Evolutionary conservation across 31 red algal species (phyloP).

Genomic region (Bonnemaisonia californica): DNA sequence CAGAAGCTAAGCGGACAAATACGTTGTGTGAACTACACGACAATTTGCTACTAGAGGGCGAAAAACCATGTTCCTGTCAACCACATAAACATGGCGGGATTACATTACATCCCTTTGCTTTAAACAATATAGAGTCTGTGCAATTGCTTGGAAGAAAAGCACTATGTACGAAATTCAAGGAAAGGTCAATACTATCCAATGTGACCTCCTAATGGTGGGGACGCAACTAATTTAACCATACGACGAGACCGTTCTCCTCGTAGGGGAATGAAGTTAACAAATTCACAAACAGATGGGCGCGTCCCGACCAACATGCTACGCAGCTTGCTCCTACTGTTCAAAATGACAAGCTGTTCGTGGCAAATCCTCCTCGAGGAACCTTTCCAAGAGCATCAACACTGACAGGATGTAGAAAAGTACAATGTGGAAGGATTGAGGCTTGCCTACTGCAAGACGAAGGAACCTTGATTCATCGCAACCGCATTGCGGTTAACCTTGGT

Average conservation of each 20-base stretch:
- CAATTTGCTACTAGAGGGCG: no score
- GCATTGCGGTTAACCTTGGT: neutral
- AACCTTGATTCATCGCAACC: neutral
- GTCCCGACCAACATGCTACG: conserved; percentile 38
- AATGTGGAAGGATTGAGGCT: neutral
- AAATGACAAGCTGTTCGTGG: conserved; percentile 26
- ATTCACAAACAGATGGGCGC: conserved; percentile 53
- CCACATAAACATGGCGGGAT: neutral
- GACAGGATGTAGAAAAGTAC: neutral
- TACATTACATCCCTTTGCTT: neutral
- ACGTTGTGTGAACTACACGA: no score
- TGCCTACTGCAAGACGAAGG: neutral
- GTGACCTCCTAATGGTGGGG: conserved; percentile 20
- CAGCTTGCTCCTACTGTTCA: conserved; percentile 60
- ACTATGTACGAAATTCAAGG: conserved; percentile 47
- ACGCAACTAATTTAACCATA: conserved; percentile 32
- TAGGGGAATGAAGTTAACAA: conserved; percentile 44
- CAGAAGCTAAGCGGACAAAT: no score
- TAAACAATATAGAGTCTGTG: conserved; percentile 26
- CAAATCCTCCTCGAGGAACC: neutral
- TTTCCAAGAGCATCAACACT: neutral
- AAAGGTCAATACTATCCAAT: conserved; percentile 49
- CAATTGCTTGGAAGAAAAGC: conserved; percentile 39
- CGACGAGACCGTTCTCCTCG: conserved; percentile 27
- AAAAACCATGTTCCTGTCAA: no score